These are phyloP conservation scores for Volutella citrinella DNA, from an alignment of 2,329 filamentous ascomycete genomes.

Conservation along the genomic window DNA sequence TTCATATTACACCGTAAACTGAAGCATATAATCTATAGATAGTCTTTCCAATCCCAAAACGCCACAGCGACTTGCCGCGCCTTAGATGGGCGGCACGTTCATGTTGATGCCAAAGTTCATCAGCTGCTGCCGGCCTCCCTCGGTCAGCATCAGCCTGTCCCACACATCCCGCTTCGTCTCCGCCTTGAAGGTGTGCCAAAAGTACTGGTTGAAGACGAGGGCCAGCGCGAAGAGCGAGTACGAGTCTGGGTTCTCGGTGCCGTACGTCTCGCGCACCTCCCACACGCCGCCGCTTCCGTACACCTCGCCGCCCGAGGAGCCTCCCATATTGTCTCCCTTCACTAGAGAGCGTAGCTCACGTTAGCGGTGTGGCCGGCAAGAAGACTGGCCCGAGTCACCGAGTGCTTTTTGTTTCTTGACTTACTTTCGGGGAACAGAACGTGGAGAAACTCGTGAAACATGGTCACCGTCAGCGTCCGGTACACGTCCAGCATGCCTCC, in stretches of 20 bases:
- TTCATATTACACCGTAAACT: too few species aligned
- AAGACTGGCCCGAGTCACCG: too few species aligned
- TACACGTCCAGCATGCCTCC: conserved; percentile 1
- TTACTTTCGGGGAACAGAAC: background rate
- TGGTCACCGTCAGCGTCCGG: conserved; percentile 2
- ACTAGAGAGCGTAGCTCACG: too few species aligned
- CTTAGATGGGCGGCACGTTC: too few species aligned
- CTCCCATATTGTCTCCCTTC: conserved; percentile 2
- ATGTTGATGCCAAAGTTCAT: too few species aligned
- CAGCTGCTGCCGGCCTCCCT: too few species aligned
- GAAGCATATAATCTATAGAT: too few species aligned
- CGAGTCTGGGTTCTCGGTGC: conserved; percentile 4
- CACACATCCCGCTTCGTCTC: conserved; percentile 2
- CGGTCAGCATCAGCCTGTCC: too few species aligned
- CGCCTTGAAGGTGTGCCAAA: background rate
- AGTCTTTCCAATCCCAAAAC: too few species aligned
- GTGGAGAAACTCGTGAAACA: conserved; percentile 4
- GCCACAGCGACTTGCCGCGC: too few species aligned
- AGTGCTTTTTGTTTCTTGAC: too few species aligned
- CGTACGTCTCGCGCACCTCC: conserved; percentile 1
- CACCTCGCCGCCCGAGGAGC: conserved; percentile 1
- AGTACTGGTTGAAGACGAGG: background rate
- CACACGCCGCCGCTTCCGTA: background rate
- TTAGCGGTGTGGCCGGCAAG: too few species aligned
- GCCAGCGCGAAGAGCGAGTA: conserved; percentile 5